Conservation (phyloP, 768 basidiomycete genomes). For the Megacollybia marginata region DNA sequence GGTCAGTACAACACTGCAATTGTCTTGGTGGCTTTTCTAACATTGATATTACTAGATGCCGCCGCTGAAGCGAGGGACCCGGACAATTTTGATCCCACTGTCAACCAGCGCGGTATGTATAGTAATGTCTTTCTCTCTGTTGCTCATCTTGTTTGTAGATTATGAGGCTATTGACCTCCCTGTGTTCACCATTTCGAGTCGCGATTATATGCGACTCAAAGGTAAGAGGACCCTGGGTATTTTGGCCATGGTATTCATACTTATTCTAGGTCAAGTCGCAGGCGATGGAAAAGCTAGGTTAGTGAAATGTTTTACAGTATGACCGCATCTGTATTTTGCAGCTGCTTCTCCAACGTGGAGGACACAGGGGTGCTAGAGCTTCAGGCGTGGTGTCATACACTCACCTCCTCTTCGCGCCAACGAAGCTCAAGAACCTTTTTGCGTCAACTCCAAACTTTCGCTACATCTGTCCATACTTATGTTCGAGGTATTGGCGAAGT, state of each 20-base stretch:
- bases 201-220: conserved; percentile 54
- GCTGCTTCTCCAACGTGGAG: conserved; percentile 35
- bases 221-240: conserved; percentile 19
- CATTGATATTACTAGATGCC: conserved; percentile 30
- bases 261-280: conserved; percentile 41
- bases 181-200: conserved; percentile 53
- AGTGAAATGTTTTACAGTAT: too few species aligned
- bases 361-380: conserved; percentile 52
- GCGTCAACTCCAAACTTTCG: conserved; percentile 40
- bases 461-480: conserved; percentile 38
- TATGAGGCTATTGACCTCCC: conserved; percentile 55
- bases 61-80: conserved; percentile 52
- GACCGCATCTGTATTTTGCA: conserved; percentile 18
- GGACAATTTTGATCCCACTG: conserved; percentile 44
- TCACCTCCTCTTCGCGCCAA: conserved; percentile 48
- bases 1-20: conserved; percentile 23
- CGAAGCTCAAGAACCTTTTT: conserved; percentile 31
- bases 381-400: conserved; percentile 48
- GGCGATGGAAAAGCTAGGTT: conserved; percentile 40
- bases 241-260: not conserved
- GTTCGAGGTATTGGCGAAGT: conserved; percentile 46
- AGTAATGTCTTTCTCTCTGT: not conserved
- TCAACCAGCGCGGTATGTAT: conserved; percentile 38
- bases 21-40: not conserved
- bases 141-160: conserved; percentile 28